Evolutionary conservation across 106 monocot genomes (phyloP).

Genomic region (Amphibolis antarctica): DNA sequence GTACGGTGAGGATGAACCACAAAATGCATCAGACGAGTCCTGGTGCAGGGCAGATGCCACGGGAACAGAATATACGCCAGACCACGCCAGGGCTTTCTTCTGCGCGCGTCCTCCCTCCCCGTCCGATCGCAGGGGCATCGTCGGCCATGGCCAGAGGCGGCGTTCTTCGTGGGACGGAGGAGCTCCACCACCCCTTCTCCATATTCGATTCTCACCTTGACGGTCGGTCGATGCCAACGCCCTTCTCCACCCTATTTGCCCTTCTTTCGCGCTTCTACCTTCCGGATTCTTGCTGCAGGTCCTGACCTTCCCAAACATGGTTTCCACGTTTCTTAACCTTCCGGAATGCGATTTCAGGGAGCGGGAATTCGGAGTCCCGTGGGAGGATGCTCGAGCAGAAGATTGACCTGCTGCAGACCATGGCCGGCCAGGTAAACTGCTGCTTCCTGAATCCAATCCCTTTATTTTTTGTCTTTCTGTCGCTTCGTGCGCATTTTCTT

Average conservation of each 20-base stretch:
- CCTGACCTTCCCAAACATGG: no score
- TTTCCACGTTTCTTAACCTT: background rate
- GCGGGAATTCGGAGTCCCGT: background rate
- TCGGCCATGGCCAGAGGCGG: background rate
- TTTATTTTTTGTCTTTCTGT: no score
- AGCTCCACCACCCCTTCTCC: background rate
- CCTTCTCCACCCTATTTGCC: background rate
- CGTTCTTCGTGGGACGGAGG: constrained; percentile 2
- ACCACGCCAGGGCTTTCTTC: no score
- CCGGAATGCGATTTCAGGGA: background rate
- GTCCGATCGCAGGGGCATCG: no score
- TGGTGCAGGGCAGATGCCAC: no score
- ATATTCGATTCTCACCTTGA: background rate
- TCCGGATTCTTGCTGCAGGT: background rate
- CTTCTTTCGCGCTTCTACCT: background rate
- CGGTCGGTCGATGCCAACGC: background rate
- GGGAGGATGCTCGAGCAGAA: constrained; percentile 6
- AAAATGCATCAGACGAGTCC: no score
- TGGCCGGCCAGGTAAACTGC: background rate
- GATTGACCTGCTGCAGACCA: background rate
- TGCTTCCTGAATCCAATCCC: background rate
- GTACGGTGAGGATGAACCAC: no score
- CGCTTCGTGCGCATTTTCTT: no score
- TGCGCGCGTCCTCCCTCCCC: no score
- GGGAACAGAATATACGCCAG: no score